Conservation (phyloP, 805 yeast species). For the Candida alai region DNA sequence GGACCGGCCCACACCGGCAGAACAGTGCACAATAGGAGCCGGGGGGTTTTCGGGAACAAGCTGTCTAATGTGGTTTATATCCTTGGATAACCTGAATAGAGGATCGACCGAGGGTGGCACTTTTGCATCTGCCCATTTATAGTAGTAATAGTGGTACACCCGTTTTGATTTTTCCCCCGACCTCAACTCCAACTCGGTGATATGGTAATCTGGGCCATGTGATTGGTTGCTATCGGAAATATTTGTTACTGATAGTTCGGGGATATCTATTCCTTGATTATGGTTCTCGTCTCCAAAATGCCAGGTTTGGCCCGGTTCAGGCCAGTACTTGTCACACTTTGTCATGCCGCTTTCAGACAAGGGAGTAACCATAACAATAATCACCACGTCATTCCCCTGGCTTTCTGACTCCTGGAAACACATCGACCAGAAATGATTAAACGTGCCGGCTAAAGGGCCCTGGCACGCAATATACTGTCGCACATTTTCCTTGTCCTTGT, state of each 20-base stretch:
- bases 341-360: slow-evolving; percentile 38
- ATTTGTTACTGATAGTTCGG: slow-evolving; percentile 16
- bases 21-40: slow-evolving; percentile 37
- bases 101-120: slow-evolving; percentile 34
- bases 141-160: slow-evolving; percentile 39
- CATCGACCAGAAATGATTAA: slow-evolving; percentile 48
- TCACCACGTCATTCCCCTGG: slow-evolving; percentile 21
- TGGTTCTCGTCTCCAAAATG: slow-evolving; percentile 16
- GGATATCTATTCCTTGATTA: slow-evolving; percentile 21
- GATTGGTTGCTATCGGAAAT: slow-evolving; percentile 8
- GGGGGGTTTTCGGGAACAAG: slow-evolving; percentile 6
- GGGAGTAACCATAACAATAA: slow-evolving; percentile 48
- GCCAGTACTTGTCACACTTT: slow-evolving; percentile 45
- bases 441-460: slow-evolving; percentile 49
- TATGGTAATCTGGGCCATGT: slow-evolving; percentile 19
- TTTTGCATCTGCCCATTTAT: slow-evolving; percentile 43
- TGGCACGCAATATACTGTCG: slow-evolving; percentile 60
- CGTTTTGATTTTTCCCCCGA: slow-evolving; percentile 16
- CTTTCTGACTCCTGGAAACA: slow-evolving; percentile 30
- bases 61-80: slow-evolving; percentile 13
- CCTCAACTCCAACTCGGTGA: slow-evolving; percentile 24
- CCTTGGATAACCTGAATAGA: slow-evolving; percentile 21
- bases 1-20: slow-evolving; percentile 48
- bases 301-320: slow-evolving; percentile 16
- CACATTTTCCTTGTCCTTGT: background rate